phyloP scores from a whole-genome alignment of 345 rosid genomes.

The Arabidopsis thaliana region TAIR10.1 NC_003075.7:17644501-17645000 shows the following conservation, averaged over 20 bases:
- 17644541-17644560: conserved; percentile 50
- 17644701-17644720: conserved; percentile 98
- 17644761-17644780: conserved; percentile 91
- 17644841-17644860: conserved; percentile 95
- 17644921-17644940: neutral
- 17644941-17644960: neutral
- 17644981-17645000: conserved; percentile 79
- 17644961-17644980: neutral
- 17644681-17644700: conserved; percentile 88
- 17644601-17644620: neutral
- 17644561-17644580: no score
- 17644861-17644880: conserved; percentile 91
- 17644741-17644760: conserved; percentile 83
- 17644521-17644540: conserved; percentile 74
- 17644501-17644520: conserved; percentile 80
- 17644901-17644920: neutral
- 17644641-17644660: conserved; percentile 63
- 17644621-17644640: conserved; percentile 45
- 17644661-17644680: conserved; percentile 76
- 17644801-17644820: conserved; percentile 97
- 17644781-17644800: conserved; percentile 86
- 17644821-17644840: conserved; percentile 95
- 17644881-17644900: neutral
- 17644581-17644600: neutral
- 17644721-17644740: conserved; percentile 89